Evolutionary conservation across 805 yeast genomes (phyloP), one percentile per base, ranked within the genome.

Genomic region (Diddensiella transvaalensis): DNA sequence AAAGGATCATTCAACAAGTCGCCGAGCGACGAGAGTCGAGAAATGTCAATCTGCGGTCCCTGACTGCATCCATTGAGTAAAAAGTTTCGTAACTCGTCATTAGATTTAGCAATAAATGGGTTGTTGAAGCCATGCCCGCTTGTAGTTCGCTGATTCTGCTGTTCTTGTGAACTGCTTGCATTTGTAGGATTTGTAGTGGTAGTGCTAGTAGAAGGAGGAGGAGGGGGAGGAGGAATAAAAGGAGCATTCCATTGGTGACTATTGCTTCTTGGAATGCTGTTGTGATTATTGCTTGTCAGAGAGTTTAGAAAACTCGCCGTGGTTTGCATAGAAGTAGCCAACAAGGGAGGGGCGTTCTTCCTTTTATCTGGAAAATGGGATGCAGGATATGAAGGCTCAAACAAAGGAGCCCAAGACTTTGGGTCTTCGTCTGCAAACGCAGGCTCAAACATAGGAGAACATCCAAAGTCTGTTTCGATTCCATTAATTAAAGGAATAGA

Each of bases 341-440:
- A 26, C 32, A 26, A 26, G 11, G 32, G 32, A 8, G 13, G 13
- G 32, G 11, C 32, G 13, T 8, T 8, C 8, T 26, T 13, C n/a
- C n/a, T n/a, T 26, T 26, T 26, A 15, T 8, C 17, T 8, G 38
- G 21, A 18, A 35, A 6, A 6, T 35, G 8, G 38, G 21, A 18
- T 6, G 17, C 17, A 29, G 11, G 11, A 10, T 29, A 10, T 29
- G 32, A 29, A 17, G 38, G 21, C 17, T 18, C 45, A 38, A 44
- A 46, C 13, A 46, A 26, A 2, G 49, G 37, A 6, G 32, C 38
- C 49, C 49, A 46, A 11, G 32, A 22, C 19, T 13, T 23, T 11
- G 49, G 49, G 48, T 46, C 45, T 15, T 41, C 48, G 4, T 18
- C 45, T 3, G 40, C 38, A 15, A n/a, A n/a, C 8, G 8, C 17